Evolutionary conservation across 768 basidiomycete species (phyloP).

Genomic region (Kwoniella dendrophila): DNA sequence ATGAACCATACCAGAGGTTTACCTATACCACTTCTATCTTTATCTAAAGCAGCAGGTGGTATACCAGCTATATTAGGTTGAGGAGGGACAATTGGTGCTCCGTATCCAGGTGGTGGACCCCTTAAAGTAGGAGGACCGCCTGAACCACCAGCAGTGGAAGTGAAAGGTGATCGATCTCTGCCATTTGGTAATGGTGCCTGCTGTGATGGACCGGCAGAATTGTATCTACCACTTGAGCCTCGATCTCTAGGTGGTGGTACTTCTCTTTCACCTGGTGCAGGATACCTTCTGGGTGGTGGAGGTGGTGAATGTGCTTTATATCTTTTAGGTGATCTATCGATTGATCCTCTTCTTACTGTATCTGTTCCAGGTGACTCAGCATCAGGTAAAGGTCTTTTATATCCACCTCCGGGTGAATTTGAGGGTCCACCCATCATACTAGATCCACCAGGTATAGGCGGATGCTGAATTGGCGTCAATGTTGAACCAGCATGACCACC

Average conservation of each 20-base stretch:
- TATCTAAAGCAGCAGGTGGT: slow-evolving; percentile 11
- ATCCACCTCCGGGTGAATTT: slow-evolving; percentile 16
- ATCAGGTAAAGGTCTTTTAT: slow-evolving; percentile 17
- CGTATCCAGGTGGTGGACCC: slow-evolving; percentile 43
- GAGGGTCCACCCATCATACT: slow-evolving; percentile 13
- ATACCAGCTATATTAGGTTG: background rate
- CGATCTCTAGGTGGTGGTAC: slow-evolving; percentile 12
- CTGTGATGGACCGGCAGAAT: background rate
- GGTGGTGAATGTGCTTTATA: slow-evolving; percentile 34
- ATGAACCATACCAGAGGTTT: slow-evolving; percentile 74
- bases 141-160: background rate
- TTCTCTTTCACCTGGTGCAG: slow-evolving; percentile 17
- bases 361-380: slow-evolving; percentile 9
- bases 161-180: slow-evolving; percentile 14
- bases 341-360: slow-evolving; percentile 9
- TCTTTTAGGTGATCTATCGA: slow-evolving; percentile 38
- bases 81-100: slow-evolving; percentile 43
- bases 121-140: background rate
- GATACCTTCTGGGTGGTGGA: slow-evolving; percentile 28
- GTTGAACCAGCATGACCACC: too few species aligned
- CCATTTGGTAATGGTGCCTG: background rate
- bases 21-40: slow-evolving; percentile 57
- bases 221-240: slow-evolving; percentile 1
- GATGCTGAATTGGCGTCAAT: background rate
- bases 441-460: slow-evolving; percentile 12